A percentile compares a stretch with the other conserved stretches of the same genome.
Evolutionary conservation across 2,329 filamentous ascomycete species (phyloP).

Genomic region (Rutstroemia sp.): DNA sequence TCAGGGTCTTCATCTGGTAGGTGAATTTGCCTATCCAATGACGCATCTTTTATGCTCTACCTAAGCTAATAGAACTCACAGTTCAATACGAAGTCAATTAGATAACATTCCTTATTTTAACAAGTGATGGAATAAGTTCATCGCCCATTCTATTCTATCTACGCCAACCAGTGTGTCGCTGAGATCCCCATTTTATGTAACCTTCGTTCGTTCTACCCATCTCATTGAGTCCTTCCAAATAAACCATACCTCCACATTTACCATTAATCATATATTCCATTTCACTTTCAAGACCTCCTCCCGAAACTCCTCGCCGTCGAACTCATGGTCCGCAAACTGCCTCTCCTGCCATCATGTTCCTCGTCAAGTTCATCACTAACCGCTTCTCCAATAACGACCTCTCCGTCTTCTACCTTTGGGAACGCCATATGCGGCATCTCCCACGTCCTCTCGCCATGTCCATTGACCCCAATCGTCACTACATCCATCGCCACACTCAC

Average conservation of each 20-base stretch:
- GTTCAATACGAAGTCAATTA: too few relatives aligned
- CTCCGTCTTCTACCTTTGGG: not conserved
- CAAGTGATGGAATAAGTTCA: too few relatives aligned
- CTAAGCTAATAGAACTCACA: too few relatives aligned
- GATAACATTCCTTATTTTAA: too few relatives aligned
- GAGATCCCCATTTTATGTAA: too few relatives aligned
- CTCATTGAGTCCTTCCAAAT: too few relatives aligned
- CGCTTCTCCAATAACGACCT: not conserved
- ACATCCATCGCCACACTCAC: not conserved
- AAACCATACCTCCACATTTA: not conserved
- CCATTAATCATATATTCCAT: not conserved
- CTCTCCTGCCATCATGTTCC: not conserved
- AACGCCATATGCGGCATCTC: slow-evolving; percentile 13
- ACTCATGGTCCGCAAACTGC: slow-evolving; percentile 1
- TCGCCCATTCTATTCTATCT: too few relatives aligned
- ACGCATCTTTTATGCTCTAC: too few relatives aligned
- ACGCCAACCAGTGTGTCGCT: too few relatives aligned
- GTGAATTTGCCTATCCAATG: too few relatives aligned
- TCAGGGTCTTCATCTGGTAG: too few relatives aligned
- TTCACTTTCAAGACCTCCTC: not conserved
- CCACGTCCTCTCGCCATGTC: slow-evolving; percentile 14
- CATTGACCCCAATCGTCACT: not conserved
- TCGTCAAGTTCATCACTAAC: not conserved
- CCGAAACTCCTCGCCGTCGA: slow-evolving; percentile 1
- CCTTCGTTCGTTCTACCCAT: too few relatives aligned